A percentile compares a stretch with the other conserved stretches of the same genome.
These are phyloP conservation scores for Boletus sp. DNA, from an alignment of 768 basidiomycete genomes.

Conservation along the genomic window DNA sequence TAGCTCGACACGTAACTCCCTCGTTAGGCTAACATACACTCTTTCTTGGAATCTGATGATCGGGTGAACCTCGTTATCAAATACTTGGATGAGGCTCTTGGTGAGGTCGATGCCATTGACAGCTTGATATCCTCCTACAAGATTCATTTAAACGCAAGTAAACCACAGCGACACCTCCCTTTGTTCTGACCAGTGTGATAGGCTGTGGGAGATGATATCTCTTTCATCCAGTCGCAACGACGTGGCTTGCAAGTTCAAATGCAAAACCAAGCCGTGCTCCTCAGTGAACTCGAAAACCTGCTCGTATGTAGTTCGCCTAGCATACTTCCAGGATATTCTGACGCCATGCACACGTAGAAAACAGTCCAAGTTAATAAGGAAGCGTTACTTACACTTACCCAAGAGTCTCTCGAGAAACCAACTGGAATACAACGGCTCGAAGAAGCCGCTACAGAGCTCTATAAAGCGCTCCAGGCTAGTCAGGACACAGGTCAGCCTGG, in stretches of 20 bases:
- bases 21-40: slow-evolving; percentile 84
- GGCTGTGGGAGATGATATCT: slow-evolving; percentile 95
- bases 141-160: slow-evolving; percentile 87
- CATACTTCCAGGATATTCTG: not conserved
- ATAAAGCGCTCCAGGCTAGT: slow-evolving; percentile 90
- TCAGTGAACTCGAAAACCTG: slow-evolving; percentile 84
- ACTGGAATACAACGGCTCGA: slow-evolving; percentile 77
- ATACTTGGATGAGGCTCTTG: slow-evolving; percentile 83
- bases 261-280: slow-evolving; percentile 85
- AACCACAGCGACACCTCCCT: not conserved
- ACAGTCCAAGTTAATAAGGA: slow-evolving; percentile 90
- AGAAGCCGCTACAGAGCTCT: slow-evolving; percentile 80
- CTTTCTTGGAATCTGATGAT: slow-evolving; percentile 95
- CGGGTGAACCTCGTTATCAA: slow-evolving; percentile 81
- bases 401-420: slow-evolving; percentile 84
- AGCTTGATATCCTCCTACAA: slow-evolving; percentile 89
- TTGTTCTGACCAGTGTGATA: slow-evolving; percentile 33
- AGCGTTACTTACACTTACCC: slow-evolving; percentile 70
- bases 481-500: slow-evolving; percentile 78
- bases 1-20: not conserved
- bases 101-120: slow-evolving; percentile 89
- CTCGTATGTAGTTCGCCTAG: slow-evolving; percentile 47
- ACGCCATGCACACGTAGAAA: slow-evolving; percentile 48
- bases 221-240: slow-evolving; percentile 93
- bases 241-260: slow-evolving; percentile 96